Conservation (phyloP, 139 green algal genomes). For the Picochlorum sp. region DNA sequence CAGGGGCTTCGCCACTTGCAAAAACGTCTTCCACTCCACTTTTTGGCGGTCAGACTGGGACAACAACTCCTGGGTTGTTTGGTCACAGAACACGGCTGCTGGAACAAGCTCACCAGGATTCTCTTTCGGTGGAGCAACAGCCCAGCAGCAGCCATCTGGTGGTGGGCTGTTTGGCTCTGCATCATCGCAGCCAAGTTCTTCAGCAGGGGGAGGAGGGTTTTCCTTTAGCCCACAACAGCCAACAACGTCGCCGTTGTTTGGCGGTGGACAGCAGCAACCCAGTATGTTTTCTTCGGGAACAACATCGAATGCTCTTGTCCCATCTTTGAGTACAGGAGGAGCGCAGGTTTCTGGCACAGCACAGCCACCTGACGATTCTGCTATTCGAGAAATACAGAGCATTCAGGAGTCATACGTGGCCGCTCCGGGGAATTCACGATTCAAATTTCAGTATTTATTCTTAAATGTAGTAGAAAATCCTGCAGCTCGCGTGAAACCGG, state of each 20-base stretch:
- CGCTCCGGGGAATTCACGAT: constrained; percentile 19
- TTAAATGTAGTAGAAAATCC: constrained; percentile 59
- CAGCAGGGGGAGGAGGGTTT: not conserved
- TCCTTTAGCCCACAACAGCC: too few species aligned
- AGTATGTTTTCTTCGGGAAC: not conserved
- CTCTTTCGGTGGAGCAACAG: not conserved
- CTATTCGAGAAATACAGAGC: constrained; percentile 35
- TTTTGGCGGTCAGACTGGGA: constrained; percentile 7
- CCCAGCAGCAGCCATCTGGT: not conserved
- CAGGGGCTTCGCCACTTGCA: constrained; percentile 3
- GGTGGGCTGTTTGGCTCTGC: not conserved
- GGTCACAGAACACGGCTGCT: not conserved
- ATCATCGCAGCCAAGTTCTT: constrained; percentile 13
- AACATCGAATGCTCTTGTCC: not conserved
- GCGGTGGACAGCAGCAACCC: too few species aligned
- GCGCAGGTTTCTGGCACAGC: constrained; percentile 3
- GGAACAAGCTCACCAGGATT: not conserved
- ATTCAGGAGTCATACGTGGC: constrained; percentile 32
- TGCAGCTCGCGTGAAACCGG: constrained; percentile 45
- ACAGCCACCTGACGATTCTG: constrained; percentile 16
- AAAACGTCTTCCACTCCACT: constrained; percentile 27
- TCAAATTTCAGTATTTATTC: constrained; percentile 61
- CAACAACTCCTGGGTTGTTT: constrained; percentile 1
- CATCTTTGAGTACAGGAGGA: not conserved
- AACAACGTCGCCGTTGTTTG: too few species aligned